Evolutionary conservation across 768 basidiomycete genomes (phyloP), one percentile per base, ranked within the genome.

Genomic region (Suillus variegatus): DNA sequence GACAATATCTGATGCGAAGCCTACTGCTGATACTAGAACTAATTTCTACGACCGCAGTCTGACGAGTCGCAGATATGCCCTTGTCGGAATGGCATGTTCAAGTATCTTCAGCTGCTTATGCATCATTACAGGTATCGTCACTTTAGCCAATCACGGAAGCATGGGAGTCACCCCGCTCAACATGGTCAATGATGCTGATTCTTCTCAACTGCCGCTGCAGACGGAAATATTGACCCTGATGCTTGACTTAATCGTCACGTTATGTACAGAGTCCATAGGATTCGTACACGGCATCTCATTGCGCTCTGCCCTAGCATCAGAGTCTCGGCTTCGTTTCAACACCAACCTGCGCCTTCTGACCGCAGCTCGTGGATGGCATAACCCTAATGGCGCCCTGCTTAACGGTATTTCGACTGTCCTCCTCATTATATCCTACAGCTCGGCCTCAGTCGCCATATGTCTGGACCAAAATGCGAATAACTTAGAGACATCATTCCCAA

Each of bases 181-280:
- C 13, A 14, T 14, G 40, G 40, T 43, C 41, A 14, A 14, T 41
- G 2, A 3, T 41, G 1, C 6, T 41, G 6, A 41, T 14, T 41
- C 0, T 16, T 2, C 2, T 44, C 22, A 28, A 25, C 3, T 25
- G 65, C 6, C 36, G 18, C 64, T 68, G 68, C 41, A 70, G 58
- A 65, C 61, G 25, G 73, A 78, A 49, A 49, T 69, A 2, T 38
- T 76, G 38, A 41, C 18, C 52, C 69, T 78, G 8, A 70, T n/a
- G 2, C 67, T 77, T 56, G 74, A 72, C 25, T 44, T 74, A 14
- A 66, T 77, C 62, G 70, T 77, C 40, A 66, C 73, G 0, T 46
- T 64, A 3, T 77, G 76, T 28, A 77, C 75, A 13, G 76, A 77
- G 43, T 70, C 77, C 3, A 74, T 65, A 7, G 77, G 76, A 4